Evolutionary conservation across 768 basidiomycete genomes (phyloP).

Genomic region (Boletus rex-veris): DNA sequence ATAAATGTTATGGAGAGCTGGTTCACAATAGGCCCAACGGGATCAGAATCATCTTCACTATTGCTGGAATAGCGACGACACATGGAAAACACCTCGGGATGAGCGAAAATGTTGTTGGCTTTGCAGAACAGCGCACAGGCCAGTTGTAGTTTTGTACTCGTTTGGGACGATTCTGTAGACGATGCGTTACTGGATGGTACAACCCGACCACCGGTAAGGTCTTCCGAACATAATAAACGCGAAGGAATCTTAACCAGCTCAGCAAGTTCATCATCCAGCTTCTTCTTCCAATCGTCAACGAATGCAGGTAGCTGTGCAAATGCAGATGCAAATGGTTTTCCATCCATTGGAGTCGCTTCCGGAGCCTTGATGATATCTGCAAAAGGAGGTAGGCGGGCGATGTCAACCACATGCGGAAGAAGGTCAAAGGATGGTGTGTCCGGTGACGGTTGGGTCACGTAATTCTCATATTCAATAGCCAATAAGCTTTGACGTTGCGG

Average conservation of each 20-base stretch:
- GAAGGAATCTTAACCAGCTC: conserved; percentile 7
- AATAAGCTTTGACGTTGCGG: conserved; percentile 5
- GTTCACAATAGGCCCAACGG: not conserved
- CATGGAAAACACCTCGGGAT: not conserved
- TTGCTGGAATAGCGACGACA: no score
- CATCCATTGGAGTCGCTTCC: not conserved
- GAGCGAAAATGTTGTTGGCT: not conserved
- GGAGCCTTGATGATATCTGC: conserved; percentile 4
- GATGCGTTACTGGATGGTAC: not conserved
- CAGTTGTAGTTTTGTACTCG: not conserved
- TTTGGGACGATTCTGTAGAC: no score
- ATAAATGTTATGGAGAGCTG: not conserved
- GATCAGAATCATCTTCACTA: not conserved
- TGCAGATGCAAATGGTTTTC: conserved; percentile 6
- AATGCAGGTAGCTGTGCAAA: conserved; percentile 11
- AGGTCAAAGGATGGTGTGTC: conserved; percentile 1
- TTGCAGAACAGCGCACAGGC: conserved; percentile 10
- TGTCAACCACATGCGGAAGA: conserved; percentile 15
- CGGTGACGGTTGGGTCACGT: conserved; percentile 1
- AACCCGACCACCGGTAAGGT: not conserved
- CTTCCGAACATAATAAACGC: not conserved
- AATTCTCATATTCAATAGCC: conserved; percentile 7
- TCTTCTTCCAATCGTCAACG: conserved; percentile 7
- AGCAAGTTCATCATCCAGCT: conserved; percentile 4
- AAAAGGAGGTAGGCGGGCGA: conserved; percentile 11